A percentile compares a stretch with the other conserved stretches of the same genome.
Evolutionary conservation across 352 stramenopile genomes (phyloP).

Genomic region (Hyaloperonospora arabidopsidis): DNA sequence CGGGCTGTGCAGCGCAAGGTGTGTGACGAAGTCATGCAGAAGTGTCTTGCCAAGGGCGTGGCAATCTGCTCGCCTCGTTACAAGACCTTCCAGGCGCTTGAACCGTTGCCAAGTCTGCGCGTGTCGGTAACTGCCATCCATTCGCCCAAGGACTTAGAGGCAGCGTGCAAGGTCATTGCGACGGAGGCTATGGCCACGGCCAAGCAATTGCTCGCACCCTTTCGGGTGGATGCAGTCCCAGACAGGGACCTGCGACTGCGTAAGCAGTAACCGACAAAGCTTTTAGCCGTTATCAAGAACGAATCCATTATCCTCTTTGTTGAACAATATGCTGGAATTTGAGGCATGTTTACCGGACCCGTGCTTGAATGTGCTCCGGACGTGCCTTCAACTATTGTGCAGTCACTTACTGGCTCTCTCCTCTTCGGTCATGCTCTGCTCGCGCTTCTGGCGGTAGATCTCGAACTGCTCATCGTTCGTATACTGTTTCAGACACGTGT

Average conservation of each 20-base stretch:
- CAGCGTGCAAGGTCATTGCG: constrained; percentile 49
- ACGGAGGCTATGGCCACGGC: constrained; percentile 47
- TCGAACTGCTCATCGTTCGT: constrained; percentile 72
- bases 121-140: constrained; percentile 71
- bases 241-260: constrained; percentile 34
- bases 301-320: neutral
- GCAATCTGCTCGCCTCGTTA: constrained; percentile 68
- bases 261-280: constrained; percentile 24
- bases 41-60: constrained; percentile 51
- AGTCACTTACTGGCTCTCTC: constrained; percentile 4
- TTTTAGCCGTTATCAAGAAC: neutral
- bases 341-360: no score
- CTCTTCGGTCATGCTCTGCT: constrained; percentile 40
- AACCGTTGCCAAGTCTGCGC: constrained; percentile 65
- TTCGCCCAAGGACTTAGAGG: constrained; percentile 43
- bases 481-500: constrained; percentile 74
- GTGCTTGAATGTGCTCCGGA: no score
- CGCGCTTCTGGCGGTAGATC: constrained; percentile 51
- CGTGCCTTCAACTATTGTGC: neutral
- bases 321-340: no score
- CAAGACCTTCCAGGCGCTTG: constrained; percentile 52
- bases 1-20: constrained; percentile 44
- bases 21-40: constrained; percentile 58
- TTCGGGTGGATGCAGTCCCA: constrained; percentile 20
- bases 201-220: constrained; percentile 35